Percentiles rank a stretch among this genome's conserved stretches.
Conservation (phyloP, 768 basidiomycete species). For the Amanita subjunquillea region DNA sequence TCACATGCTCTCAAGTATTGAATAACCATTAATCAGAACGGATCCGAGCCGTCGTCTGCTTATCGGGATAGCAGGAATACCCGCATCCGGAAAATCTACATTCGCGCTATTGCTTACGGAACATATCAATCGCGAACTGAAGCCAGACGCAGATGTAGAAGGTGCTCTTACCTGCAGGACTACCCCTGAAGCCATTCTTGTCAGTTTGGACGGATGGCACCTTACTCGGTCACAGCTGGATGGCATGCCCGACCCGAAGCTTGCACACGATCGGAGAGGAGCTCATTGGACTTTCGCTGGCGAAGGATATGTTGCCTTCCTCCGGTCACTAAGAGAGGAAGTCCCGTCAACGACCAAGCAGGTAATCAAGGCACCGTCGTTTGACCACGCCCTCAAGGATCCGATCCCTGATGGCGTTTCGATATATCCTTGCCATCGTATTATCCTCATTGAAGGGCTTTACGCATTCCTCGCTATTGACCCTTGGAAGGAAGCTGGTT, state of each 20-base stretch:
- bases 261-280: slow-evolving; percentile 75
- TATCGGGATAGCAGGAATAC: slow-evolving; percentile 68
- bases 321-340: slow-evolving; percentile 40
- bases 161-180: slow-evolving; percentile 2
- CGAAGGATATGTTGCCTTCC: slow-evolving; percentile 56
- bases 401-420: slow-evolving; percentile 51
- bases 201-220: slow-evolving; percentile 92
- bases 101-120: slow-evolving; percentile 51
- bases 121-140: slow-evolving; percentile 36
- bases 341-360: slow-evolving; percentile 9
- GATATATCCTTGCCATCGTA: slow-evolving; percentile 55
- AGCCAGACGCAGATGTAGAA: background rate
- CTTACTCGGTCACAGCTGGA: slow-evolving; percentile 72
- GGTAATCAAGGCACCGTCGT: slow-evolving; percentile 64
- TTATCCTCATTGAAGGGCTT: slow-evolving; percentile 86
- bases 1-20: background rate
- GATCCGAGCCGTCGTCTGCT: slow-evolving; percentile 39
- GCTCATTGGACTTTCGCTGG: slow-evolving; percentile 90
- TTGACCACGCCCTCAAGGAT: slow-evolving; percentile 84
- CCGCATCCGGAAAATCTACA: slow-evolving; percentile 83
- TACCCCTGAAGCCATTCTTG: slow-evolving; percentile 40
- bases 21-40: slow-evolving; percentile 23
- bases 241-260: slow-evolving; percentile 59
- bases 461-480: slow-evolving; percentile 69
- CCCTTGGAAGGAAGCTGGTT: slow-evolving; percentile 62